A percentile compares a stretch with the other conserved stretches of the same genome.
Conservation (phyloP, 192 early-diverging fungal genomes). For the Coemansia sp. region DNA sequence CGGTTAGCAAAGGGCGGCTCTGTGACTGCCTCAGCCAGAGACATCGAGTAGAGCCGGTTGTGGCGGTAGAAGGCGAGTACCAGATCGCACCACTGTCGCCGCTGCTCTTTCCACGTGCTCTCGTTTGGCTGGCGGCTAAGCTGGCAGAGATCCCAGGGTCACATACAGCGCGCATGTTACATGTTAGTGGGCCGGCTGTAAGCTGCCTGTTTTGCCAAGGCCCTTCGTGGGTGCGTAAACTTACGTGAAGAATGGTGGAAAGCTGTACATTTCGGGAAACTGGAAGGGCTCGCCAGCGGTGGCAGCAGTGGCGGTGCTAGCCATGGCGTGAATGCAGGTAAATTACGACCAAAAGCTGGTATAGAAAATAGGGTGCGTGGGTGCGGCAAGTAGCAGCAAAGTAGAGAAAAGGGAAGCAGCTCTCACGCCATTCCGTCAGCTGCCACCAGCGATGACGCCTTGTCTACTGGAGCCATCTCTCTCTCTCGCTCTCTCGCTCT, state of each 20-base stretch:
- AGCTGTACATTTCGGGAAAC: slow-evolving; percentile 83
- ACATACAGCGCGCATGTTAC: neutral
- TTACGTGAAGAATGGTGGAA: slow-evolving; percentile 93
- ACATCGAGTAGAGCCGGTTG: slow-evolving; percentile 61
- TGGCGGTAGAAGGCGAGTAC: slow-evolving; percentile 70
- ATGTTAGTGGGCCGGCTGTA: neutral
- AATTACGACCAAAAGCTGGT: neutral
- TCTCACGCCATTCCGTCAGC: neutral
- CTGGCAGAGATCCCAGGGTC: slow-evolving; percentile 1
- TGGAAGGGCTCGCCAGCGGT: slow-evolving; percentile 43
- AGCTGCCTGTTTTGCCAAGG: neutral
- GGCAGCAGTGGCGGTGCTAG: neutral
- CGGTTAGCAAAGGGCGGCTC: slow-evolving; percentile 69
- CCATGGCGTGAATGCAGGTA: slow-evolving; percentile 5
- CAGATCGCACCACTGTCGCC: slow-evolving; percentile 73
- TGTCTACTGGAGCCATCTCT: neutral
- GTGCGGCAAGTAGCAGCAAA: neutral
- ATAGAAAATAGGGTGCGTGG: neutral
- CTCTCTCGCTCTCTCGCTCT: no score
- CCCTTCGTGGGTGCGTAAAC: slow-evolving; percentile 4
- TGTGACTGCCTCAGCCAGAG: slow-evolving; percentile 58
- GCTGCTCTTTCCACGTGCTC: slow-evolving; percentile 81
- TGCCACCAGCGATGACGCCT: neutral
- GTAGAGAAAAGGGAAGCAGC: neutral
- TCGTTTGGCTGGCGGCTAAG: slow-evolving; percentile 73